Evolutionary conservation across 108 stramenopile genomes (phyloP), one percentile per base, ranked within the genome.

Genomic region (Aurantiochytrium sp.): DNA sequence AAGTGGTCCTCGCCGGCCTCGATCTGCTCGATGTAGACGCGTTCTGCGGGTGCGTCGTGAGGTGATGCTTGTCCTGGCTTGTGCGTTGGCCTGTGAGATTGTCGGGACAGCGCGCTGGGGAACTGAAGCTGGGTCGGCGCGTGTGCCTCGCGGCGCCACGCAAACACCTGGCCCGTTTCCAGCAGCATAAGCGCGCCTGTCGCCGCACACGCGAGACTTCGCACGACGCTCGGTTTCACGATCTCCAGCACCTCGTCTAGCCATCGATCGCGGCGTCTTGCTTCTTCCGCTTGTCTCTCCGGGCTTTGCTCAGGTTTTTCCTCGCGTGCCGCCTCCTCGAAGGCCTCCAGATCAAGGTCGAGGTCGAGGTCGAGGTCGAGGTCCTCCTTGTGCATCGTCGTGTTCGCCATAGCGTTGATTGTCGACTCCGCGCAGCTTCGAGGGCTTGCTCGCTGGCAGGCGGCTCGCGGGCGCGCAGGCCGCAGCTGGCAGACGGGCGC

Each of bases 1-100:
- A 48, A 81, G 39, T 81, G 73, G 24, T 81, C 73, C 12, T 81
- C 73, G n/a, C 73, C 73, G 21, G 73, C 73, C 19, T 41, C 73
- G n/a, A 81, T 48, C 3, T 81, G 73, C 24, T 48, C 73, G 32
- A 81, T 81, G 2, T 30, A 37, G 19, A 65, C 59, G 50, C 50
- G 50, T 3, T n/a, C n/a, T n/a, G n/a, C n/a, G n/a, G n/a, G n/a
- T n/a, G n/a, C n/a, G 17, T 52, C 50, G 15, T 52, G 50, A 52
- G 50, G n/a, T 54, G 53, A 54, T 54, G 12, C 17, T 19, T 54
- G 21, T 54, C 21, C 53, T 54, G 53, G 21, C 21, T 54, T 54
- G n/a, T 54, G 53, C 17, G 12, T 54, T 54, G 12, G 53, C 12
- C 17, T 54, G 53, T 54, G 12, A 19, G 53, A 54, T 34, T 65